Evolutionary conservation across 768 basidiomycete species (phyloP), one percentile per base, ranked within the genome.

Genomic region (Pisolithus tinctorius): DNA sequence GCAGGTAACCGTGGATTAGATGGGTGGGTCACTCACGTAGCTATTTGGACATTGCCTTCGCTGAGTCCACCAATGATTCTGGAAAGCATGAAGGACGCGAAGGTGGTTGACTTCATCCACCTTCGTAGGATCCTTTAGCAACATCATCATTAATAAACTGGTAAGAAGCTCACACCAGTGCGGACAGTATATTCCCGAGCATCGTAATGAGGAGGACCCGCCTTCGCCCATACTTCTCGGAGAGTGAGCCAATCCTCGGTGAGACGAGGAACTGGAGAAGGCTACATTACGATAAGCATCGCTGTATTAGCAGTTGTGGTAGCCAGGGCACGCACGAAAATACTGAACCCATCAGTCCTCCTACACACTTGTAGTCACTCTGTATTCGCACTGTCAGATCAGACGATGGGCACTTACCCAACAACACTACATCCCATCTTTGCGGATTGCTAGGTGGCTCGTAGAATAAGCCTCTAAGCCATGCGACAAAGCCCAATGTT

Each of bases 11-110:
- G 11, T 14, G 26, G 17, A 45, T 8, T 40, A 25, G 29, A 29
- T 55, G 16, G 7, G 23, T n/a, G 34, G 30, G 25, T 44, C 30
- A 77, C 86, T 58, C 63, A 93, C 93, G 93, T 93, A 43, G 90
- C 88, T 42, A 99, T 74, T 64, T 99, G 95, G 10, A 98, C 95
- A 63, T 99, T 99, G 42, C 95, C 95, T 72, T 99, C 95, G 61
- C 89, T 92, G 8, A 97, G 73, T 4, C 95, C 95, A 9, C 94
- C 94, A 34, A 98, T 83, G 5, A 97, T 75, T 13, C 95, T 81
- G 8, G 93, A 93, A 25, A 94, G 79, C 74, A 93, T 76, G 64
- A 91, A 97, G 0, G 88, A 84, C 1, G 86, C 88, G 66, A 96
- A 97, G 0, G 88, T 82, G 2, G 93, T 93, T 0, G 92, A 92